Evolutionary conservation across 805 yeast species (phyloP).

Genomic region (Metschnikowia kunwiensis): DNA sequence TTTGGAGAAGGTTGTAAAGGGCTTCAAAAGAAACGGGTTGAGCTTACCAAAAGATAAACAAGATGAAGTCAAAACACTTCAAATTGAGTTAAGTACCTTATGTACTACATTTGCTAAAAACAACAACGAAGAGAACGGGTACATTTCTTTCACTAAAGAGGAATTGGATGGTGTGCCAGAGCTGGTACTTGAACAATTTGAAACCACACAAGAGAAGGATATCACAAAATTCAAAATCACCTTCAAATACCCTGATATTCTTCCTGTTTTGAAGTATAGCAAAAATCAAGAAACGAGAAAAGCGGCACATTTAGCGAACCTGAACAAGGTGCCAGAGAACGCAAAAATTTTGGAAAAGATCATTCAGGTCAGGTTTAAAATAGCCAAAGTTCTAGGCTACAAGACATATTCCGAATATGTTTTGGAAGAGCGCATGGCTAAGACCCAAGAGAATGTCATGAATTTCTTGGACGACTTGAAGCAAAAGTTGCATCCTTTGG

Average conservation of each 20-base stretch:
- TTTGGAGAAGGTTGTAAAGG: conserved; percentile 53
- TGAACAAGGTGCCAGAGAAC: conserved; percentile 60
- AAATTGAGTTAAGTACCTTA: conserved; percentile 57
- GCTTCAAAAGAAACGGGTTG: conserved; percentile 67
- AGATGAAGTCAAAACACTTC: conserved; percentile 53
- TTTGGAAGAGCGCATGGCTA: conserved; percentile 80
- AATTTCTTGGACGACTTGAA: conserved; percentile 62
- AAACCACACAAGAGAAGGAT: conserved; percentile 41
- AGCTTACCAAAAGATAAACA: conserved; percentile 55
- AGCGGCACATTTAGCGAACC: conserved; percentile 62
- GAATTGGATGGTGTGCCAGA: conserved; percentile 75
- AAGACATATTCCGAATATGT: conserved; percentile 65
- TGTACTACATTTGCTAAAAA: conserved; percentile 59
- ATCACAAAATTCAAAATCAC: conserved; percentile 57
- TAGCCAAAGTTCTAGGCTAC: conserved; percentile 66
- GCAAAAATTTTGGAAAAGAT: conserved; percentile 59
- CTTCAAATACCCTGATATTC: conserved; percentile 75
- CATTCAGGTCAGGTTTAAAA: conserved; percentile 55
- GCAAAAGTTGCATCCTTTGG: conserved; percentile 57
- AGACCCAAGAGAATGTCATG: conserved; percentile 56
- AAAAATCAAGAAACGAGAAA: conserved; percentile 61
- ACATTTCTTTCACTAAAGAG: conserved; percentile 54
- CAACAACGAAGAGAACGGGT: conserved; percentile 68
- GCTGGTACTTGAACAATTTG: conserved; percentile 57
- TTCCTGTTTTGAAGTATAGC: conserved; percentile 77